Conservation (phyloP, 83 land plant genomes). For the Diphasiastrum complanatum region DNA sequence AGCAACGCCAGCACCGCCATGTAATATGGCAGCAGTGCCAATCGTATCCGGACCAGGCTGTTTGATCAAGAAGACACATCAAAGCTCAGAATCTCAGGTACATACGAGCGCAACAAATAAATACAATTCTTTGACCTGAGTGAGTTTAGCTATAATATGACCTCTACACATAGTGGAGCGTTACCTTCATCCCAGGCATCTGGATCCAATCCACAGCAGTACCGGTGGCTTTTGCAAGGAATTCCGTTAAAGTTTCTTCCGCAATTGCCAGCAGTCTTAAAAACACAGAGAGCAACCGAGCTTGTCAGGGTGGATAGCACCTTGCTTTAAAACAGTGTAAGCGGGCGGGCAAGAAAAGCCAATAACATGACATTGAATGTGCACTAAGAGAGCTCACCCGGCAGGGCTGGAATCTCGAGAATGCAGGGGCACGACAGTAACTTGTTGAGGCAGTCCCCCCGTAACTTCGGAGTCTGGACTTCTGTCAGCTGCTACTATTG, state of each 20-base stretch:
- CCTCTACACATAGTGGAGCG: background rate
- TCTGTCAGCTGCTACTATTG: conserved; percentile 19
- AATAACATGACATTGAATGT: background rate
- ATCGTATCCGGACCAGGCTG: conserved; percentile 36
- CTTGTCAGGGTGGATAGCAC: background rate
- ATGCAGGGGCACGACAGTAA: conserved; percentile 31
- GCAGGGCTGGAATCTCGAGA: conserved; percentile 29
- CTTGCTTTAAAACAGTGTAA: background rate
- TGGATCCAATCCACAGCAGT: conserved; percentile 43
- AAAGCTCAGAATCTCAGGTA: background rate
- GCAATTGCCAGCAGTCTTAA: conserved; percentile 32
- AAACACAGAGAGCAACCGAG: conserved; percentile 2
- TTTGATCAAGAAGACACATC: background rate
- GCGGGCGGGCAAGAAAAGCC: background rate
- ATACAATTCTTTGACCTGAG: background rate
- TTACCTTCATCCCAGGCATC: conserved; percentile 49
- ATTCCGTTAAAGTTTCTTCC: conserved; percentile 32
- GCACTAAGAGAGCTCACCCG: conserved; percentile 7
- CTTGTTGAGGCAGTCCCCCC: conserved; percentile 29
- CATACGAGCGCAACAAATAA: background rate
- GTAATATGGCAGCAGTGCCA: conserved; percentile 29
- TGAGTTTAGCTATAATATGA: background rate
- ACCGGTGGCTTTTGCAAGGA: conserved; percentile 37
- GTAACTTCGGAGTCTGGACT: conserved; percentile 38
- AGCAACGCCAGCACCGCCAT: conserved; percentile 28